Conservation (phyloP, 148 eudicot genomes). For the Diospyros kaki region DNA sequence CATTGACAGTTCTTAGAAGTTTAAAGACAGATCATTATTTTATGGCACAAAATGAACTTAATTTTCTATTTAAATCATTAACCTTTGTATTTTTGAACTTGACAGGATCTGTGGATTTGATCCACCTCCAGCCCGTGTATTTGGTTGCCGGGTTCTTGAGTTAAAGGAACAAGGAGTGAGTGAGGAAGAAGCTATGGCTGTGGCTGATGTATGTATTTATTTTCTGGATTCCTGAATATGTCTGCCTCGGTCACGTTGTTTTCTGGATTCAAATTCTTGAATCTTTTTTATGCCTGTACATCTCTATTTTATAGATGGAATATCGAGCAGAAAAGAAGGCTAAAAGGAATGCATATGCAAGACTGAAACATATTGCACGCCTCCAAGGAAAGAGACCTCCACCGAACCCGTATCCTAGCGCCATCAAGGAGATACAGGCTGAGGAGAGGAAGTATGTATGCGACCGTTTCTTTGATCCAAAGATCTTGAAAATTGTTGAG, state of each 20-base stretch:
- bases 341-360: conserved; percentile 63
- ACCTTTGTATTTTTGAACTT: not conserved
- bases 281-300: not conserved
- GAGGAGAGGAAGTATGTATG: conserved; percentile 67
- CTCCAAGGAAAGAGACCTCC: conserved; percentile 65
- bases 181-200: conserved; percentile 71
- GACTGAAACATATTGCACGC: conserved; percentile 66
- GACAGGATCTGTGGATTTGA: conserved; percentile 56
- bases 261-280: not conserved
- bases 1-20: not conserved
- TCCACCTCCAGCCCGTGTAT: conserved; percentile 68
- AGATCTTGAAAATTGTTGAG: conserved; percentile 34
- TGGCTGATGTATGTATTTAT: conserved; percentile 67
- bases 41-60: not conserved
- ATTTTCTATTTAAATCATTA: not conserved
- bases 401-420: conserved; percentile 87
- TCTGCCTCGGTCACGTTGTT: not conserved
- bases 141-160: conserved; percentile 76
- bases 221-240: not conserved
- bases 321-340: conserved; percentile 58
- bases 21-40: not conserved
- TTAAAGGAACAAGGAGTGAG: conserved; percentile 69
- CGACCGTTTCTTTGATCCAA: conserved; percentile 63
- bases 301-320: conserved; percentile 52
- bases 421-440: conserved; percentile 83